These are phyloP conservation scores for Wickerhamiella shivajii DNA, from an alignment of 805 yeast species.

Conservation along the genomic window DNA sequence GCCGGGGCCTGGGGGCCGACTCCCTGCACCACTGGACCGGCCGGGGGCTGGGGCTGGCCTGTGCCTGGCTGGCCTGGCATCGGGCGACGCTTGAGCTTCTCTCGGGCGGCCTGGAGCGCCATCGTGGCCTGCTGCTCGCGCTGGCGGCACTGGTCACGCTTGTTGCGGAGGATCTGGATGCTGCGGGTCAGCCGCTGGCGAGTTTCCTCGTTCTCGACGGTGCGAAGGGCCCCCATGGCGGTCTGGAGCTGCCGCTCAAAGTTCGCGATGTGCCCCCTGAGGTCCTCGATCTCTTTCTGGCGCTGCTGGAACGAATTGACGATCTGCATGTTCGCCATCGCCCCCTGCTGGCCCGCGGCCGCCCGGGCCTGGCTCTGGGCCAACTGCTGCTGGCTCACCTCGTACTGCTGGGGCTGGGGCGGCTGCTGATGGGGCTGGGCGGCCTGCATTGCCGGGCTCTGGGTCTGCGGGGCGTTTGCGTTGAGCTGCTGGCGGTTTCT, in stretches of 20 bases:
- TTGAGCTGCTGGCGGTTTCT: slow-evolving; percentile 13
- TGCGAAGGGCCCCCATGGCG: slow-evolving; percentile 9
- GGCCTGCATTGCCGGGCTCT: slow-evolving; percentile 13
- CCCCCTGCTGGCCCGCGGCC: slow-evolving; percentile 10
- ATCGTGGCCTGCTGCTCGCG: slow-evolving; percentile 15
- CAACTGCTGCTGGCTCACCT: slow-evolving; percentile 11
- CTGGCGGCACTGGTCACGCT: slow-evolving; percentile 13
- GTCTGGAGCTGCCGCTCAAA: slow-evolving; percentile 12
- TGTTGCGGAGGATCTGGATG: slow-evolving; percentile 9
- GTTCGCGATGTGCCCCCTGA: slow-evolving; percentile 11
- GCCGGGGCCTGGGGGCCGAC: slow-evolving; percentile 10
- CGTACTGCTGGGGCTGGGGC: slow-evolving; percentile 9
- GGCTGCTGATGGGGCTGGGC: slow-evolving; percentile 12
- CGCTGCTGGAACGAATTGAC: slow-evolving; percentile 18
- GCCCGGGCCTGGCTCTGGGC: slow-evolving; percentile 11
- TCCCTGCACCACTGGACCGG: slow-evolving; percentile 12
- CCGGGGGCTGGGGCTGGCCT: slow-evolving; percentile 7
- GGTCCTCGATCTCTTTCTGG: slow-evolving; percentile 15
- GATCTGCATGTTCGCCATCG: slow-evolving; percentile 11
- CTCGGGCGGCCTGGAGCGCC: slow-evolving; percentile 11
- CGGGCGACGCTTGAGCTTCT: slow-evolving; percentile 1
- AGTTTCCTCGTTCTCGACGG: slow-evolving; percentile 9
- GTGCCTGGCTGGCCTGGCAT: neutral
- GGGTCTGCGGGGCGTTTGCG: slow-evolving; percentile 15
- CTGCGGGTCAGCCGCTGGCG: slow-evolving; percentile 12